Conservation (phyloP, 2,329 filamentous ascomycete genomes). For the Hysterium pulicare region DNA sequence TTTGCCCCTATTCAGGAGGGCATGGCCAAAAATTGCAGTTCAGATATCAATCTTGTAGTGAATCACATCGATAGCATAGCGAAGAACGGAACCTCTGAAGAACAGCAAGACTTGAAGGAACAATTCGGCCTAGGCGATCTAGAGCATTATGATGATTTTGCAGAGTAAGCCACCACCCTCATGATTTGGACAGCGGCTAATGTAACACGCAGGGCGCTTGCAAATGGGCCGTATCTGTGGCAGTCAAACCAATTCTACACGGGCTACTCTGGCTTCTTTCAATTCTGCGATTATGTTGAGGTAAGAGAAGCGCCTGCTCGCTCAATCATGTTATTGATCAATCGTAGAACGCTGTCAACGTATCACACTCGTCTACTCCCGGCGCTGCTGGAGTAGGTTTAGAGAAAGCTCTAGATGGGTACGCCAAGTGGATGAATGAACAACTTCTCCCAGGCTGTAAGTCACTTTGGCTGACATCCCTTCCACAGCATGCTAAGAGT, state of each 20-base stretch:
- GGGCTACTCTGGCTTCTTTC: constrained; percentile 44
- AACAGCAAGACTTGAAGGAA: constrained; percentile 46
- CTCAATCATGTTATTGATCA: too few species aligned
- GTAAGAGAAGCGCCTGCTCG: too few species aligned
- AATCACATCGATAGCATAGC: constrained; percentile 45
- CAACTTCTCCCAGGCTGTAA: constrained; percentile 25
- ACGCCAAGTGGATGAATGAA: constrained; percentile 33
- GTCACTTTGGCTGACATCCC: neutral
- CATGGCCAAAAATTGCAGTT: constrained; percentile 58
- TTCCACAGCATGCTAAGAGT: too few species aligned
- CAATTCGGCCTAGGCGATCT: constrained; percentile 53
- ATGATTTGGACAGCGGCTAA: constrained; percentile 7
- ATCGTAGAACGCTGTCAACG: too few species aligned
- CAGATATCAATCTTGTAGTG: constrained; percentile 51
- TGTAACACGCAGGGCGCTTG: constrained; percentile 40
- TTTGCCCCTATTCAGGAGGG: constrained; percentile 55
- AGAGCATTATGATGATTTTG: constrained; percentile 53
- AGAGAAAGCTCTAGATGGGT: constrained; percentile 52
- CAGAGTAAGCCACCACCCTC: constrained; percentile 22
- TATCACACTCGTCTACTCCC: too few species aligned
- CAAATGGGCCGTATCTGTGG: constrained; percentile 58
- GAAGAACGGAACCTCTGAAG: constrained; percentile 20
- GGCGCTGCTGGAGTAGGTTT: constrained; percentile 51
- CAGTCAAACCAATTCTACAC: constrained; percentile 52
- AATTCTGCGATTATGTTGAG: constrained; percentile 38